A percentile compares a stretch with the other conserved stretches of the same genome.
phyloP scores from a whole-genome alignment of 768 basidiomycete genomes.

The Neoboletus magnificus region DNA sequence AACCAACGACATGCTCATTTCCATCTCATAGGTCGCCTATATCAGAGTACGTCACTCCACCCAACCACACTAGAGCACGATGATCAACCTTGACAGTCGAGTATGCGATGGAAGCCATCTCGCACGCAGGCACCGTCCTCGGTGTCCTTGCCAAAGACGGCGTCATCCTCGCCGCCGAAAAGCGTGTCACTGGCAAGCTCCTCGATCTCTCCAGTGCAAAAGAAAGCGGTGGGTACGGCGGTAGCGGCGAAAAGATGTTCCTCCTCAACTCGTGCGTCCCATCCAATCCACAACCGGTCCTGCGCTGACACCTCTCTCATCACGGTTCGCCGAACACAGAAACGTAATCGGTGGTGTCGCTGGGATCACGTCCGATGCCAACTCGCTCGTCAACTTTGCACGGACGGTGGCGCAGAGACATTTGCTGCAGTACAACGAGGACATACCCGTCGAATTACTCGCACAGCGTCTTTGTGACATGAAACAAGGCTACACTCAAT shows the following conservation, averaged over 20 bases:
- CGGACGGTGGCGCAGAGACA: conserved; percentile 88
- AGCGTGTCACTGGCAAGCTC: conserved; percentile 97
- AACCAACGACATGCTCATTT: conserved; percentile 9
- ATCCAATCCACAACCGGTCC: not conserved
- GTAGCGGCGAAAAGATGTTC: conserved; percentile 98
- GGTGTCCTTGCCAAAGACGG: conserved; percentile 89
- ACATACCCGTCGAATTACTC: conserved; percentile 95
- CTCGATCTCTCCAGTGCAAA: conserved; percentile 85
- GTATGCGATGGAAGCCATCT: conserved; percentile 99
- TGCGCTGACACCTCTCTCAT: not conserved
- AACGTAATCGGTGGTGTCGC: conserved; percentile 96
- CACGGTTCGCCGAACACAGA: conserved; percentile 38
- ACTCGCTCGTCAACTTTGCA: conserved; percentile 94
- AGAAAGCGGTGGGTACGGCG: conserved; percentile 81
- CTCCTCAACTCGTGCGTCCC: conserved; percentile 76
- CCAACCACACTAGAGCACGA: not conserved
- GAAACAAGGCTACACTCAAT: conserved; percentile 99
- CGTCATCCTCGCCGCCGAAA: conserved; percentile 90
- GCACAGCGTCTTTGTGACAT: conserved; percentile 92
- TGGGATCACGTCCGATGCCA: conserved; percentile 94
- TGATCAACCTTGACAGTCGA: conserved; percentile 60
- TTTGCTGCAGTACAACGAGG: conserved; percentile 89
- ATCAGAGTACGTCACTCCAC: conserved; percentile 70
- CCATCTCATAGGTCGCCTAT: conserved; percentile 72
- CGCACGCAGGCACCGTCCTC: conserved; percentile 91